Base-by-base conservation (phyloP, 2,329 filamentous ascomycete genomes). In the Cryphonectria parasitica region DNA sequence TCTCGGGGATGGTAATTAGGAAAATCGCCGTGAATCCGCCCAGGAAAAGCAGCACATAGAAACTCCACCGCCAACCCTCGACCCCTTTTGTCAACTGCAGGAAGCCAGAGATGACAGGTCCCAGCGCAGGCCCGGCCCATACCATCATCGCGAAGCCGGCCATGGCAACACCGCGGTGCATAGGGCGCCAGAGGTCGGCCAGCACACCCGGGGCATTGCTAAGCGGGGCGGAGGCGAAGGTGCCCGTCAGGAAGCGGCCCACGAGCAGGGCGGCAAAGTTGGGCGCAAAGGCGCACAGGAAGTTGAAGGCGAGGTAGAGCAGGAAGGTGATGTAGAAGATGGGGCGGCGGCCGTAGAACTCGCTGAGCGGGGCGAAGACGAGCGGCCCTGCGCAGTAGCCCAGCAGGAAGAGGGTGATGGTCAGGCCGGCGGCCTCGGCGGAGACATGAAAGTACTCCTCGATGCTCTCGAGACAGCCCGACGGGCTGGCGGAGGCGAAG, bases 1-100 rank as follows among this genome's bases (percentile, higher is more conserved):
- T 90, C 75, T 90, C 88, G 0, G 88, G 88, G 10, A 90, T 85
- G 0, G 86, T 86, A 67, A 89, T 80, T 83, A 89, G 85, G 3
- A 87, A 69, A 8, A 83, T 1, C 3, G 76, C 77, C 0, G 82
- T 81, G 7, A 75, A 73, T 0, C 75, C 83, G 3, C 79, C 83
- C 0, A 86, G 74, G 79, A 81, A 83, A 8, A 87, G 76, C 22
- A 84, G 75, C 1, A 84, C 81, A 69, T 85, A 86, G 74, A 87
- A 85, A 39, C 78, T 81, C 86, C 86, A 89, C 31, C 83, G 76
- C 87, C 87, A 89, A 6, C 43, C 70, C 41, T 68, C 52, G 1
- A 70, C 41, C 72, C 82, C 77, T 72, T 86, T 81, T 43, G 83
- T 87, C 8, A 90, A 76, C 74, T 90, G 77, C 1, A 90, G 77